Evolutionary conservation across 352 stramenopile genomes (phyloP).

Genomic region (Pythium aquatile): DNA sequence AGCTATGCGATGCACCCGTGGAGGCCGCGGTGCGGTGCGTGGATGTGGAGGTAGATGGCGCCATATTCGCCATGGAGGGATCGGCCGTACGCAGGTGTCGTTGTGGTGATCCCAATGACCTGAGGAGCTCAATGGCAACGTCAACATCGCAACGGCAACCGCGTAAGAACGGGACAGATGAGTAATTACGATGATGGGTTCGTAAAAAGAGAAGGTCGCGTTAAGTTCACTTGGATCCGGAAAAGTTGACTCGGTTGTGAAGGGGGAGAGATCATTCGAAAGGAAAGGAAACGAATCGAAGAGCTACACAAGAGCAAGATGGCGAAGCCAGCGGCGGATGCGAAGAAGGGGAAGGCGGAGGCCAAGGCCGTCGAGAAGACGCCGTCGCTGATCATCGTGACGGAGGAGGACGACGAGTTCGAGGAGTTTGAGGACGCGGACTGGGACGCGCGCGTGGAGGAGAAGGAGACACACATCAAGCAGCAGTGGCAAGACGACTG

Average conservation of each 20-base stretch:
- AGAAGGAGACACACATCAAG: conserved; percentile 83
- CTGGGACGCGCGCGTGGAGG: conserved; percentile 71
- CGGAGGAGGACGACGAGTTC: conserved; percentile 89
- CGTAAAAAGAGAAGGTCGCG: conserved; percentile 16
- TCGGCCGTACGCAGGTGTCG: background rate
- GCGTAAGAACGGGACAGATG: conserved; percentile 12
- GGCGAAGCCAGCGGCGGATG: conserved; percentile 17
- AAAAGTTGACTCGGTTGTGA: background rate
- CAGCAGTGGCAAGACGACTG: conserved; percentile 93
- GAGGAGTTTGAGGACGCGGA: conserved; percentile 87
- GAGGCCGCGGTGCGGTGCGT: conserved; percentile 8
- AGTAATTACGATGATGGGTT: conserved; percentile 1
- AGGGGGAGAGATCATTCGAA: conserved; percentile 4
- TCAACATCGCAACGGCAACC: conserved; percentile 21
- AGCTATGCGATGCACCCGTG: background rate
- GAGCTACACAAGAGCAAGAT: background rate
- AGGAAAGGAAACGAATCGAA: conserved; percentile 7
- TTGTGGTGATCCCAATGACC: background rate
- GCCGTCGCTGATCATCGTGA: conserved; percentile 72
- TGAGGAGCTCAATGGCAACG: conserved; percentile 15
- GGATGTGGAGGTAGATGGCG: background rate
- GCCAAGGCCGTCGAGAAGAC: conserved; percentile 47
- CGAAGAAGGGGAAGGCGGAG: conserved; percentile 24
- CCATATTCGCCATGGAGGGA: background rate
- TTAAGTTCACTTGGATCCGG: conserved; percentile 7